Base-by-base conservation (phyloP, 108 stramenopile species). In the Hondaea fermentalgiana region DNA sequence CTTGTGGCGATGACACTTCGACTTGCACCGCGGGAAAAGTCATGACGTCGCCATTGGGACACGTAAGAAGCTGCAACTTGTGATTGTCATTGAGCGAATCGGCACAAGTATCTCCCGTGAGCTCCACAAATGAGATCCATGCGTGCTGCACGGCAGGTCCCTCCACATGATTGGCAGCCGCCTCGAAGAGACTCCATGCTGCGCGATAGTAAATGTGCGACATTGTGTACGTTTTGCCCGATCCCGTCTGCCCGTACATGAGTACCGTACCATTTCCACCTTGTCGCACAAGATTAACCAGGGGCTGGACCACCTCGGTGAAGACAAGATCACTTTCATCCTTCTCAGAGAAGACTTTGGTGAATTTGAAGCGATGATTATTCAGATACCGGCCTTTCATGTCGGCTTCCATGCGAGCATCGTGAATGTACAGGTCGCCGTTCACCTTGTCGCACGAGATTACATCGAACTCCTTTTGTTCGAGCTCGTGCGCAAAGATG, bases 401-500 rank as follows among this genome's bases (percentile, higher is more conserved):
- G 51, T 83, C 76, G 14, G 76, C 76, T 12, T 53, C 76, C 76
- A 83, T 83, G 25, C 76, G 45, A 12, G 76, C 76, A 23, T 83
- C 76, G 51, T 83, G 76, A 4, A 83, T 53, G 49, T n/a, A 53
- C 49, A 83, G 51, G n/a, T 53, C 51, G 19, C 49, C 51, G 25
- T 53, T 12, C 6, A 17, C 51, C 19, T 47, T 47, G 16, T 53
- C 76, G 51, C 76, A 53, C 76, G 76, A 53, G 19, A 83, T 23
- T 6, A 83, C 76, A 23, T 83, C 76, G 3, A 83, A 83, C 51
- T 83, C 76, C 51, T 83, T 53, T 83, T 83, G 76, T 45, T 83
- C 17, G 10, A 83, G 45, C 76, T 83, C 76, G 76, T 83, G 76
- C 19, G 76, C 23, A 23, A 83, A 83, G 4, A 83, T 83, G 28